Percentiles rank a stretch among this genome's conserved stretches.
phyloP scores from a whole-genome alignment of 768 basidiomycete species.

The Amyloporia xantha region DNA sequence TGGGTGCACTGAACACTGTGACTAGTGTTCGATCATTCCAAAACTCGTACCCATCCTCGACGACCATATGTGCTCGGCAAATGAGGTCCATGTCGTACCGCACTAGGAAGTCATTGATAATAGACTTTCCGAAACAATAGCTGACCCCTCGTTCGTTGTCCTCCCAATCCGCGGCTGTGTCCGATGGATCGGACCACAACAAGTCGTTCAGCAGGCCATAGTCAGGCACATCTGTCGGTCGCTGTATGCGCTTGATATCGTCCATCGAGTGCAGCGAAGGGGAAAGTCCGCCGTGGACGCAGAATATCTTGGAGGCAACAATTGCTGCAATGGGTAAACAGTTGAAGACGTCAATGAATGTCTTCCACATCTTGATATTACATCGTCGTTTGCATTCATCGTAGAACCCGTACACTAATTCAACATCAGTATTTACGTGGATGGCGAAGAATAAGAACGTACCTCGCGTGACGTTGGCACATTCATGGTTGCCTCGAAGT shows the following conservation, averaged over 20 bases:
- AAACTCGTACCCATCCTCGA: slow-evolving; percentile 98
- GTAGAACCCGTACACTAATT: slow-evolving; percentile 96
- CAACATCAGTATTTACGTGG: slow-evolving; percentile 3
- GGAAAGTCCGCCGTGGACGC: slow-evolving; percentile 94
- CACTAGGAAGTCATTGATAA: slow-evolving; percentile 93
- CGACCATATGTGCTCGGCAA: slow-evolving; percentile 99
- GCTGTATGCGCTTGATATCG: slow-evolving; percentile 95
- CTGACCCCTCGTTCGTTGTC: slow-evolving; percentile 99
- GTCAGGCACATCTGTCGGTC: slow-evolving; percentile 98
- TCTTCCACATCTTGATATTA: slow-evolving; percentile 99
- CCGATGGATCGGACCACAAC: slow-evolving; percentile 96
- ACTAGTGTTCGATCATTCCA: slow-evolving; percentile 99
- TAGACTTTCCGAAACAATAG: slow-evolving; percentile 97
- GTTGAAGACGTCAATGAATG: slow-evolving; percentile 99
- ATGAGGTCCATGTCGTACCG: slow-evolving; percentile 99
- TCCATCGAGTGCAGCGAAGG: slow-evolving; percentile 95
- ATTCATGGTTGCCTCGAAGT: slow-evolving; percentile 96
- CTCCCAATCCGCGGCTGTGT: slow-evolving; percentile 98
- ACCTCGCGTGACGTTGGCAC: slow-evolving; percentile 99
- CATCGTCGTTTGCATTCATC: slow-evolving; percentile 99
- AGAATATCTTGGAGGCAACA: slow-evolving; percentile 99
- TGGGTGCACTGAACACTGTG: slow-evolving; percentile 97
- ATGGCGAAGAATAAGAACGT: slow-evolving; percentile 22
- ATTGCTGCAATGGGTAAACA: slow-evolving; percentile 97
- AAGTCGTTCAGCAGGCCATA: slow-evolving; percentile 96